Evolutionary conservation across 2,329 filamentous ascomycete species (phyloP), one percentile per base, ranked within the genome.

Genomic region (Graphilbum fragrans): DNA sequence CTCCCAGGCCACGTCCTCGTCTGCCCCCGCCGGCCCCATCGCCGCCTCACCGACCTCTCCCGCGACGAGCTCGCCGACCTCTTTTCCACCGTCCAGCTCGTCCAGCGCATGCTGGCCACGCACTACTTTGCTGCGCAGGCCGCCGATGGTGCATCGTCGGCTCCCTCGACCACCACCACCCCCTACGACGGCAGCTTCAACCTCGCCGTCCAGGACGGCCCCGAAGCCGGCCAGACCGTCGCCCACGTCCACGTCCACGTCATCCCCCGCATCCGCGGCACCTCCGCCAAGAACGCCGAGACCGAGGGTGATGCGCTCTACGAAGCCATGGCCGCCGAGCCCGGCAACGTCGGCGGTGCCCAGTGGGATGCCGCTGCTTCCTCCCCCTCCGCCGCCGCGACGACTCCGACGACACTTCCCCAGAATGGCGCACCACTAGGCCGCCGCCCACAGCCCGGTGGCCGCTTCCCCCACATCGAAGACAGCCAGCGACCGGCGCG

Each of bases 241-340:
- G 71, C 86, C 9, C 92, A 98, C 63, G 78, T 95, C 14, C 92
- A 98, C 63, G 83, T 87, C 21, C 92, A 98, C 64, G 74, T 95
- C 38, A 90, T 95, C 41, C 88, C 88, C 18, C 67, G 88, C 29
- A 66, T 66, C 44, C 66, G 64, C 44, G 72, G 78, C 32, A 69
- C 77, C 56, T 70, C 58, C 56, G 65, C 52, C 25, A 60, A 62
- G 47, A 44, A 48, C 18, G 49, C 48, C 7, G 50, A 55, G 41
- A 56, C 57, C 5, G 55, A 48, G 68, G 74, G 38, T 9, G 88
- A 94, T 60, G 76, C 74, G 45, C 73, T 98, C 39, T 96, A 98
- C 62, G 75, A 78, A 47, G 71, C 77, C 63, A 73, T 98, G 67
- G 86, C 94, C 53, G 74, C 74, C 22, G 84, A 94, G 60, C 82